Evolutionary conservation across 306 rosid genomes (phyloP).

Genomic region (Cucurbita pepo): DNA sequence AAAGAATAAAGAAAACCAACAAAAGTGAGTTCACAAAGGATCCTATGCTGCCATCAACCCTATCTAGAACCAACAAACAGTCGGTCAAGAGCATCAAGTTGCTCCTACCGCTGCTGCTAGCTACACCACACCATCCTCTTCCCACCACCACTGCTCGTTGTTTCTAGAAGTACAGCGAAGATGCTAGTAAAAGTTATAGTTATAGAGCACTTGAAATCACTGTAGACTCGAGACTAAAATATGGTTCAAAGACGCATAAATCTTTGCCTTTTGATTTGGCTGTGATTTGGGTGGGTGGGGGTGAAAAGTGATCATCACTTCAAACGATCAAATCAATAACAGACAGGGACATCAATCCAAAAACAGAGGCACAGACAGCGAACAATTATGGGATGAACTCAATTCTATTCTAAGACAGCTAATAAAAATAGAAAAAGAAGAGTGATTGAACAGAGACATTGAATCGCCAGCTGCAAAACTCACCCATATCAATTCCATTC

Average conservation of each 20-base stretch:
- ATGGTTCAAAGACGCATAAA: background rate
- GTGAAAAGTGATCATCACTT: no score
- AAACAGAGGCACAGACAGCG: background rate
- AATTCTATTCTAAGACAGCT: background rate
- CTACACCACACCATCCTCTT: background rate
- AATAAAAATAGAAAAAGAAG: background rate
- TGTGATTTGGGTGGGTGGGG: background rate
- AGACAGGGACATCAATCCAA: background rate
- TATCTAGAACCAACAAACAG: background rate
- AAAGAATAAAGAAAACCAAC: slow-evolving; percentile 16
- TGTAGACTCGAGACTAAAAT: background rate
- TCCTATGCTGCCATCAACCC: slow-evolving; percentile 48
- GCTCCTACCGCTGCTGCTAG: background rate
- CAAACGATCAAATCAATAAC: no score
- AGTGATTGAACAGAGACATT: background rate
- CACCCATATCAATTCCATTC: slow-evolving; percentile 90
- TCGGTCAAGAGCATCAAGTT: background rate
- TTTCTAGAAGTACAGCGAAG: background rate
- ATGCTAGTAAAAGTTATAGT: background rate
- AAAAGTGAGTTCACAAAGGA: slow-evolving; percentile 46
- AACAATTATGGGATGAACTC: background rate
- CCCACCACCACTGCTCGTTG: background rate
- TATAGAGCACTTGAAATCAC: background rate
- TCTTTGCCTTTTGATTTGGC: background rate
- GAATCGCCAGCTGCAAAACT: slow-evolving; percentile 15